phyloP scores from a whole-genome alignment of 495 filamentous ascomycete genomes.

The Astrocystis sublimbata region DNA sequence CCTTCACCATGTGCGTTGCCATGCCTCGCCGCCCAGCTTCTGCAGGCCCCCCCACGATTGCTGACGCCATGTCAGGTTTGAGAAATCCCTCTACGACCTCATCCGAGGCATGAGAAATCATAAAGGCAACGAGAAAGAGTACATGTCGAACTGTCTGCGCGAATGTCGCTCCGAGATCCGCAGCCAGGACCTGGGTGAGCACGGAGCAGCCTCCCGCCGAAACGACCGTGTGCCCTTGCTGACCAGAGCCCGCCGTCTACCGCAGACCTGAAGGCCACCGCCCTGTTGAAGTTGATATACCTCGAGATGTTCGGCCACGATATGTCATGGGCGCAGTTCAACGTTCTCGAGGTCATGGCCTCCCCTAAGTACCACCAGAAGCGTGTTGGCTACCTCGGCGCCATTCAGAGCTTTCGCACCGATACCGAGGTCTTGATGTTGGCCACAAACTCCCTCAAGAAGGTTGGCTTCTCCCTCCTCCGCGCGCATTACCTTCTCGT shows the following conservation, averaged over 20 bases:
- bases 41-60: slow-evolving; percentile 6
- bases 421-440: slow-evolving; percentile 98
- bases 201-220: slow-evolving; percentile 6
- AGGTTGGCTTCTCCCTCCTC: slow-evolving; percentile 55
- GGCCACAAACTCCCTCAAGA: slow-evolving; percentile 94
- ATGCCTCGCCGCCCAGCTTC: background rate
- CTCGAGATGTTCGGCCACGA: slow-evolving; percentile 99
- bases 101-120: slow-evolving; percentile 92
- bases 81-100: slow-evolving; percentile 98
- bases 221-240: slow-evolving; percentile 17
- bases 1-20: slow-evolving; percentile 30
- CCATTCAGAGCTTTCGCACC: slow-evolving; percentile 90
- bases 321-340: slow-evolving; percentile 99
- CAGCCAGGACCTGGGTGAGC: slow-evolving; percentile 86
- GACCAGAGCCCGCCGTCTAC: slow-evolving; percentile 16
- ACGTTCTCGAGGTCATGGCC: slow-evolving; percentile 98
- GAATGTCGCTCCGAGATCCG: slow-evolving; percentile 93
- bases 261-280: slow-evolving; percentile 90
- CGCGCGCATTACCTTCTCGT: background rate
- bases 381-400: slow-evolving; percentile 91
- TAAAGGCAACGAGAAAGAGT: slow-evolving; percentile 89
- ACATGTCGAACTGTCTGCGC: slow-evolving; percentile 84
- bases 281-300: slow-evolving; percentile 91
- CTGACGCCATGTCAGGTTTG: slow-evolving; percentile 69
- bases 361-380: slow-evolving; percentile 92